These are phyloP conservation scores for Fragaria vesca DNA, from an alignment of 306 rosid genomes.

Conservation along the genomic window DNA sequence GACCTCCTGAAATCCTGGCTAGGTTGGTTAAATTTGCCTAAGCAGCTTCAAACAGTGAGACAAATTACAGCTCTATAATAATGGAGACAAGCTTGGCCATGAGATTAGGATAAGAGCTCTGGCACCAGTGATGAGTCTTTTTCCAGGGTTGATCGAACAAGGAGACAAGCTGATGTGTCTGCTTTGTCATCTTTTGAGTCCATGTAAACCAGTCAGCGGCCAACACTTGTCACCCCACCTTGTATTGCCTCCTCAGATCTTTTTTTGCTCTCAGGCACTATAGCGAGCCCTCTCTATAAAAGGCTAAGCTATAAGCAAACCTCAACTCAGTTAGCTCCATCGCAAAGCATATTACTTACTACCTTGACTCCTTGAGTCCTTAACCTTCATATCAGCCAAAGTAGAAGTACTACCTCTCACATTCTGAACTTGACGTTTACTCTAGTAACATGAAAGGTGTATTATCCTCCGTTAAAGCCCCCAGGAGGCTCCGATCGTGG, in stretches of 20 bases:
- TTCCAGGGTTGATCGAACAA: conserved; percentile 33
- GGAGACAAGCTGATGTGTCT: conserved; percentile 43
- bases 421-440: neutral
- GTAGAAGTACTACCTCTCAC: neutral
- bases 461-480: conserved; percentile 22
- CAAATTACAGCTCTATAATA: conserved; percentile 26
- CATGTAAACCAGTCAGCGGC: conserved; percentile 20
- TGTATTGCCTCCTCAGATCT: neutral
- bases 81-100: conserved; percentile 42
- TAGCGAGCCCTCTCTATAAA: neutral
- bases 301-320: neutral
- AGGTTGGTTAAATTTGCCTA: neutral
- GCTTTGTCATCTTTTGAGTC: conserved; percentile 32
- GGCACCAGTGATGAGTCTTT: conserved; percentile 25
- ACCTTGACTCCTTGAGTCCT: neutral
- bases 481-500: conserved; percentile 36
- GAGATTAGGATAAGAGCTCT: conserved; percentile 26
- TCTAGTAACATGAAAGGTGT: conserved; percentile 35
- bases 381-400: neutral
- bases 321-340: neutral
- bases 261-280: neutral
- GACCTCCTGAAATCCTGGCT: conserved; percentile 6
- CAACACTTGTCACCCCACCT: conserved; percentile 39
- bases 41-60: conserved; percentile 17
- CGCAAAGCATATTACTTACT: neutral